Conservation (phyloP, 1,284 basidiomycete species). For the Ceratobasidium sp. region DNA sequence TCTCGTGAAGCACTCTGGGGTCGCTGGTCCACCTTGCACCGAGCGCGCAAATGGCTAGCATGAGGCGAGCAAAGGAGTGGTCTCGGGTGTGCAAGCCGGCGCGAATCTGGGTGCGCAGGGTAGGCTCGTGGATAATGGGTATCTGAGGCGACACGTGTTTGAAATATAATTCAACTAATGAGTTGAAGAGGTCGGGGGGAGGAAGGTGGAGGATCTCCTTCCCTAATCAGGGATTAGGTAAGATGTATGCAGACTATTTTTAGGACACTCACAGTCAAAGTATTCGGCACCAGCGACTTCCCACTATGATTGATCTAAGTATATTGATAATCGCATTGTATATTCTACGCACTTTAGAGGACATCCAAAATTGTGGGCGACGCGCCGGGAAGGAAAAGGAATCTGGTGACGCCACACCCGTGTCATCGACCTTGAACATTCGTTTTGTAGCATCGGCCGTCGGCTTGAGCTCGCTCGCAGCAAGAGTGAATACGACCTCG, state of each 20-base stretch:
- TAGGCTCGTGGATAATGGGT: conserved; percentile 59
- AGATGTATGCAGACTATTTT: not conserved
- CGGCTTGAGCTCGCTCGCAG: conserved; percentile 28
- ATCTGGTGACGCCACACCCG: not conserved
- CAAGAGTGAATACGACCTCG: conserved; percentile 17
- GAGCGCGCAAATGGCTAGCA: conserved; percentile 60
- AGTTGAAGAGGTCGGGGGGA: conserved; percentile 57
- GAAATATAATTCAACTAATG: conserved; percentile 61
- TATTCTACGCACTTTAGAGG: not conserved
- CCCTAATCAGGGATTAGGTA: not conserved
- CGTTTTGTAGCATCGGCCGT: not conserved
- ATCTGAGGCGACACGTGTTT: conserved; percentile 54
- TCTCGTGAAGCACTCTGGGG: conserved; percentile 55
- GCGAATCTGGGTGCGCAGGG: conserved; percentile 58
- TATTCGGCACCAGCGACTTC: conserved; percentile 27
- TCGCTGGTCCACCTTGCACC: conserved; percentile 60
- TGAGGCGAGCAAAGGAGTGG: conserved; percentile 58
- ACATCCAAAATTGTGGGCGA: conserved; percentile 23
- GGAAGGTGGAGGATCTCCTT: conserved; percentile 55
- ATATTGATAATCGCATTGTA: not conserved
- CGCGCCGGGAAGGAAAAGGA: not conserved
- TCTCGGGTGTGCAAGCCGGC: conserved; percentile 55
- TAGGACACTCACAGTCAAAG: conserved; percentile 25
- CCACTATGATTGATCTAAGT: not conserved
- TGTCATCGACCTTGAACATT: conserved; percentile 27